phyloP scores from a whole-genome alignment of 768 basidiomycete species.

The Auriscalpium vulgare region DNA sequence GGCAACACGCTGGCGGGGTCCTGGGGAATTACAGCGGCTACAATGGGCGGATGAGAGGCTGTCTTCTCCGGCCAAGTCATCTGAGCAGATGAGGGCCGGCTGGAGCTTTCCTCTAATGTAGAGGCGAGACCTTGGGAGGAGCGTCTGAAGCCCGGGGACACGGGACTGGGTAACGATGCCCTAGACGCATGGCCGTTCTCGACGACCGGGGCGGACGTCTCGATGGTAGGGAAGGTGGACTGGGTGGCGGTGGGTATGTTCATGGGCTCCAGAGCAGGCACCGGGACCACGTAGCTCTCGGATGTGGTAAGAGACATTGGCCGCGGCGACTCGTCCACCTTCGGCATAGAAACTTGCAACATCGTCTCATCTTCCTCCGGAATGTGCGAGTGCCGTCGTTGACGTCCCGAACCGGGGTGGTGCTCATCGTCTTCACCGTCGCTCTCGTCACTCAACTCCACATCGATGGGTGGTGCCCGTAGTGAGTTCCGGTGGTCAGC shows the following conservation, averaged over 20 bases:
- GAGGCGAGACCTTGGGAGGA: constrained; percentile 2
- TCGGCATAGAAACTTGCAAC: neutral
- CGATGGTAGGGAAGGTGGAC: constrained; percentile 17
- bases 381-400: constrained; percentile 43
- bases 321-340: neutral
- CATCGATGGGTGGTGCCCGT: constrained; percentile 56
- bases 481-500: constrained; percentile 26
- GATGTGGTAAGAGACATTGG: constrained; percentile 20
- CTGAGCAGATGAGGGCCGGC: neutral
- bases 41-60: neutral
- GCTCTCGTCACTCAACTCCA: constrained; percentile 75
- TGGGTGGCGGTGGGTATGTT: constrained; percentile 23
- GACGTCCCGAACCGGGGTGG: neutral
- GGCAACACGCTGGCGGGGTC: constrained; percentile 24
- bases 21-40: constrained; percentile 8
- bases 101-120: neutral
- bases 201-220: neutral
- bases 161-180: constrained; percentile 15
- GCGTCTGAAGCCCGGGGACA: constrained; percentile 18
- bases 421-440: constrained; percentile 50
- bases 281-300: constrained; percentile 25
- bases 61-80: neutral
- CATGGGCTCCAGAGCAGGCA: constrained; percentile 16
- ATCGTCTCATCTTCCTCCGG: constrained; percentile 59
- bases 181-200: neutral